Base-by-base conservation (phyloP, 2,329 filamentous ascomycete species). In the Boeremia lycopersici region DNA sequence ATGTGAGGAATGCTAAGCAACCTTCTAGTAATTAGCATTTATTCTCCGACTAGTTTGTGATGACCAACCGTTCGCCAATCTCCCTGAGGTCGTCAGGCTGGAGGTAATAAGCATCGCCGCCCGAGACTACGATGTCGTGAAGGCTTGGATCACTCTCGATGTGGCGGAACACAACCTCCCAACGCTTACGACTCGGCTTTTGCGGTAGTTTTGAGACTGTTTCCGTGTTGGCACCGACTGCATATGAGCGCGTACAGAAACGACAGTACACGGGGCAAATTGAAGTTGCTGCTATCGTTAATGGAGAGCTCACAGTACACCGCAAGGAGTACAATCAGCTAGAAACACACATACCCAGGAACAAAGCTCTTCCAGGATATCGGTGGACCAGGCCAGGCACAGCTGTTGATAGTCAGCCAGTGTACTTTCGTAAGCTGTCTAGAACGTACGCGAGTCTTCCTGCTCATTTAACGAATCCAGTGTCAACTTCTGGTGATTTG, bases 201-300 rank as follows among this genome's bases (percentile, higher is more conserved):
- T 74, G 70, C 19, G 66, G 67, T 19, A 53, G 55, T 35, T 74
- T 74, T 23, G 74, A 75, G 3, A 86, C 78, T 0, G 77, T 76
- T 9, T 80, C 78, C 1, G 84, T 88, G 53, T 82, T 72, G 10
- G 73, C 78, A 0, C 86, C 86, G 2, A 88, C 80, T 0, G 80
- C 80, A 58, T 85, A 85, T 0, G 83, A 83, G 10, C 85, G 80
- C 1, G 85, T 88, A 70, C 86, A 88, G 63, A 81, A 87, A 45
- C 79, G 76, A 71, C 86, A 88, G 67, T 87, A 87, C 0, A 85
- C 83, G 0, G 85, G 85, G 61, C 85, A 88, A 13, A 85, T 81
- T 2, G 82, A 84, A 0, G 79, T 82, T 11, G 83, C 84, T 51
- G 17, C 5, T 8, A 28, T 17, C 1, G 28, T 52, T 8, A 52